phyloP scores from a whole-genome alignment of 257 asterid species.

The Scutellaria barbata region DNA sequence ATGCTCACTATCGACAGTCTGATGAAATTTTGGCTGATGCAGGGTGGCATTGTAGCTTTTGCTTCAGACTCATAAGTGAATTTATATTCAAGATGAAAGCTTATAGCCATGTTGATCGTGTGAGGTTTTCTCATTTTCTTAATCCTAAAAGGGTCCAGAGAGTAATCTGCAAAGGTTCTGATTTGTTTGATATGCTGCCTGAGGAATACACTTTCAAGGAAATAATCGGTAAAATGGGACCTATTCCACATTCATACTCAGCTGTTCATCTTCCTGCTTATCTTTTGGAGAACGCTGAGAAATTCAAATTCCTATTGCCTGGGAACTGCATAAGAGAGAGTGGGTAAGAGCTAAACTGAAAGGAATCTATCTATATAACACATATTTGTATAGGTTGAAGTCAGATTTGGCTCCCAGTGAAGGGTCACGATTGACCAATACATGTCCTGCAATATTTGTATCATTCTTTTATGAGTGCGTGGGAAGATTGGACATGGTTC shows the following conservation, averaged over 20 bases:
- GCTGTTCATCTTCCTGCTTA: constrained; percentile 84
- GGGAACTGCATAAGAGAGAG: constrained; percentile 80
- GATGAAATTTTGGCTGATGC: constrained; percentile 69
- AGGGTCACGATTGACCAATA: constrained; percentile 35
- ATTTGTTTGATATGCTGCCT: constrained; percentile 85
- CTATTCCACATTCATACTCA: constrained; percentile 76
- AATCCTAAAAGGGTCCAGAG: constrained; percentile 73
- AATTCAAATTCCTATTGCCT: constrained; percentile 69
- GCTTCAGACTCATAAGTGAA: constrained; percentile 68
- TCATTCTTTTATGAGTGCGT: constrained; percentile 39
- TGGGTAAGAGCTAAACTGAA: constrained; percentile 44
- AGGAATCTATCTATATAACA: background rate
- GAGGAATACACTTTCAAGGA: constrained; percentile 84
- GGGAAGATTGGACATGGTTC: constrained; percentile 13
- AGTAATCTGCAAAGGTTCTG: constrained; percentile 77
- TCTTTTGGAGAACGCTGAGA: constrained; percentile 74
- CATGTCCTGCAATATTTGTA: constrained; percentile 43
- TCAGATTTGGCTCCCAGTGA: constrained; percentile 47
- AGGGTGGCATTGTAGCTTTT: constrained; percentile 92
- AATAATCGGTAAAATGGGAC: constrained; percentile 85
- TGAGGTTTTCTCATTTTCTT: constrained; percentile 72
- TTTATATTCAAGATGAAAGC: constrained; percentile 88
- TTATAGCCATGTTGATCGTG: constrained; percentile 78
- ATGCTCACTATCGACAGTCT: constrained; percentile 83
- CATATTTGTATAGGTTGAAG: constrained; percentile 46